A percentile compares a stretch with the other conserved stretches of the same genome.
Conservation (phyloP, 1,139 yeast genomes). For the Kodamaea plutei region DNA sequence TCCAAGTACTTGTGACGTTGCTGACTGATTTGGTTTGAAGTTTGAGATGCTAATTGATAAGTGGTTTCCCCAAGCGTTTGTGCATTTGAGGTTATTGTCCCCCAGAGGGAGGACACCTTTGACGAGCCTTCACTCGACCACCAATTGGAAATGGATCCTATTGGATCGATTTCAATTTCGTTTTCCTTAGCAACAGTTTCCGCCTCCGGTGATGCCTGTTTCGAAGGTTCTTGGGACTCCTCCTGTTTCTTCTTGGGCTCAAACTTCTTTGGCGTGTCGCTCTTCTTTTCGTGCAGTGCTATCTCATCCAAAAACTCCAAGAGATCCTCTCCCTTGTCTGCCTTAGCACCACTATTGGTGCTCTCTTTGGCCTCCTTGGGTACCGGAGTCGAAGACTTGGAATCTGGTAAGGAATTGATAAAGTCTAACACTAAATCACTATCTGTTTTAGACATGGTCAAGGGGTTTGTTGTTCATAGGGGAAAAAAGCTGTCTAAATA, state of each 20-base stretch:
- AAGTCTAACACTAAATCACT: slow-evolving; percentile 85
- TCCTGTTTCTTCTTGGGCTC: slow-evolving; percentile 26
- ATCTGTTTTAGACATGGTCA: slow-evolving; percentile 14
- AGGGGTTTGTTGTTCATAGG: slow-evolving; percentile 1
- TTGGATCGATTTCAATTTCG: slow-evolving; percentile 52
- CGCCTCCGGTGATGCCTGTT: not conserved
- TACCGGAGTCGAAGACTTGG: slow-evolving; percentile 38
- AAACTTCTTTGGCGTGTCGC: slow-evolving; percentile 18
- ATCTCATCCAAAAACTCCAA: slow-evolving; percentile 85
- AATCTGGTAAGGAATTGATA: slow-evolving; percentile 81
- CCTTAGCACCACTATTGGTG: slow-evolving; percentile 6
- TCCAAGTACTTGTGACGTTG: slow-evolving; percentile 38
- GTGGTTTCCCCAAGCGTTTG: slow-evolving; percentile 40
- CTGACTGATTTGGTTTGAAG: slow-evolving; percentile 41
- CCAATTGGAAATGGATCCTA: slow-evolving; percentile 73
- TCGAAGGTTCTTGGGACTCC: slow-evolving; percentile 3
- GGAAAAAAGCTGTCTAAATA: not conserved
- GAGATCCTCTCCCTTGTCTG: slow-evolving; percentile 64
- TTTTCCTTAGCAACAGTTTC: slow-evolving; percentile 3
- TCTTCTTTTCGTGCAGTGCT: slow-evolving; percentile 44
- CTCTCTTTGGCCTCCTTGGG: slow-evolving; percentile 21
- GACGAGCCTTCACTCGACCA: slow-evolving; percentile 74
- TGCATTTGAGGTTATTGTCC: slow-evolving; percentile 46
- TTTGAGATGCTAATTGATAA: slow-evolving; percentile 39
- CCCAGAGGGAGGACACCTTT: slow-evolving; percentile 71